Evolutionary conservation across 1,284 basidiomycete species (phyloP).

Genomic region (Ustilago xerochloae): DNA sequence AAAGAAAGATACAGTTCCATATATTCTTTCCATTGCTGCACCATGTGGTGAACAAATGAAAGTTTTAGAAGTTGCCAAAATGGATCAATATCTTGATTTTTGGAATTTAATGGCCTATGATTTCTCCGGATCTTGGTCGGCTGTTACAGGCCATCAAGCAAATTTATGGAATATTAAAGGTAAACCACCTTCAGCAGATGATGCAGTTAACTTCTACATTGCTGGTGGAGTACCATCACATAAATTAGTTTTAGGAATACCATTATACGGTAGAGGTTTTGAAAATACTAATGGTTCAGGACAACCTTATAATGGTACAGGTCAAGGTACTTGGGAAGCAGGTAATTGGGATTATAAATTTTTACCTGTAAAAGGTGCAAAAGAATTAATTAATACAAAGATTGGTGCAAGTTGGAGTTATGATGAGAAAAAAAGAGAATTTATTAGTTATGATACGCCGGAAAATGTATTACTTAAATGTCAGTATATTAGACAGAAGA

Average conservation of each 20-base stretch:
- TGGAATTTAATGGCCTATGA: constrained; percentile 89
- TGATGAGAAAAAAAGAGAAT: constrained; percentile 76
- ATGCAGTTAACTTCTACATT: constrained; percentile 77
- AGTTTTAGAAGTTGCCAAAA: constrained; percentile 76
- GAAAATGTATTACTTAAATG: constrained; percentile 78
- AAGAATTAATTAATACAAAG: constrained; percentile 78
- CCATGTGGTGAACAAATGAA: constrained; percentile 83
- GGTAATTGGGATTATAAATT: constrained; percentile 76
- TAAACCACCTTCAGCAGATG: constrained; percentile 73
- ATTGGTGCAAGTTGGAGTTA: constrained; percentile 79
- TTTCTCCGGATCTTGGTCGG: constrained; percentile 73
- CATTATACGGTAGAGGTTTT: constrained; percentile 77
- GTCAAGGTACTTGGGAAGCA: constrained; percentile 77
- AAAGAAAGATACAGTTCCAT: constrained; percentile 72
- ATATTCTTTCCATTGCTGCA: constrained; percentile 80
- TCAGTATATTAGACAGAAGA: constrained; percentile 77
- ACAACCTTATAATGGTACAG: constrained; percentile 79
- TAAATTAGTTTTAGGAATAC: constrained; percentile 82
- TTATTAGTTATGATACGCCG: constrained; percentile 83
- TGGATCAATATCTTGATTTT: constrained; percentile 79
- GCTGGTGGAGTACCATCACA: constrained; percentile 76
- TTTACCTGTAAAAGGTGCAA: constrained; percentile 78
- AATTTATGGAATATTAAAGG: constrained; percentile 75
- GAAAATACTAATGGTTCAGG: constrained; percentile 81
- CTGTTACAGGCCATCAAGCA: constrained; percentile 81